Evolutionary conservation across 768 basidiomycete genomes (phyloP).

Genomic region (Calocybe indica): DNA sequence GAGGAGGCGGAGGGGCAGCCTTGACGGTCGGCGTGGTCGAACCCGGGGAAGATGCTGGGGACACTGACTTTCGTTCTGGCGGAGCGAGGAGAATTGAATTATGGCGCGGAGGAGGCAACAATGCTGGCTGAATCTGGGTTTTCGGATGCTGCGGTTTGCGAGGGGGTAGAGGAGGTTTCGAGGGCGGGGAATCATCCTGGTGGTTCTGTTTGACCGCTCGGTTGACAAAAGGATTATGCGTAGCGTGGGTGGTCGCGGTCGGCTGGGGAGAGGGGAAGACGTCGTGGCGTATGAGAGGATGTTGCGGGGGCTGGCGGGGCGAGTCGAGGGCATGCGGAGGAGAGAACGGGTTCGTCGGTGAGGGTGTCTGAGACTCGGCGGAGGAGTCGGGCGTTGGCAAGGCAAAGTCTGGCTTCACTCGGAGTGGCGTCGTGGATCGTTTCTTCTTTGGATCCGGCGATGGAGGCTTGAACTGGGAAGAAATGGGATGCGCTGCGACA

Average conservation of each 20-base stretch:
- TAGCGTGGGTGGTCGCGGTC: slow-evolving; percentile 12
- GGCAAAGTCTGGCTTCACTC: neutral
- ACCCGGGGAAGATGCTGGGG: slow-evolving; percentile 7
- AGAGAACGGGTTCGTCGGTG: slow-evolving; percentile 5
- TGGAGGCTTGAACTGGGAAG: slow-evolving; percentile 10
- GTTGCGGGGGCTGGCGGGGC: slow-evolving; percentile 4
- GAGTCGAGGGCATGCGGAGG: neutral
- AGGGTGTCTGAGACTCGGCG: slow-evolving; percentile 5
- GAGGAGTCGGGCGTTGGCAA: slow-evolving; percentile 6
- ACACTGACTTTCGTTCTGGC: slow-evolving; percentile 12
- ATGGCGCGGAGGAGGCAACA: slow-evolving; percentile 33
- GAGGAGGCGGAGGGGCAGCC: slow-evolving; percentile 19
- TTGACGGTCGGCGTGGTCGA: slow-evolving; percentile 10
- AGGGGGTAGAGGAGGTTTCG: slow-evolving; percentile 45
- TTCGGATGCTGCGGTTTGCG: slow-evolving; percentile 30
- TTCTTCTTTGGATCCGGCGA: slow-evolving; percentile 3
- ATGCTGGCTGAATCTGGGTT: slow-evolving; percentile 15
- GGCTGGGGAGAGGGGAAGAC: neutral
- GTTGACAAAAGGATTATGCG: slow-evolving; percentile 36
- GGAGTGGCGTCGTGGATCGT: slow-evolving; percentile 1
- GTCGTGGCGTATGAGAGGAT: slow-evolving; percentile 11
- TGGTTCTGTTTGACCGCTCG: slow-evolving; percentile 12
- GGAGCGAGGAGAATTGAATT: slow-evolving; percentile 15
- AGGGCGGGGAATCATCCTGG: slow-evolving; percentile 10
- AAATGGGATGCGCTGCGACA: slow-evolving; percentile 10